A percentile compares a stretch with the other conserved stretches of the same genome.
Evolutionary conservation across 495 filamentous ascomycete genomes (phyloP).

Genomic region (Trichocladium uniseriatum): DNA sequence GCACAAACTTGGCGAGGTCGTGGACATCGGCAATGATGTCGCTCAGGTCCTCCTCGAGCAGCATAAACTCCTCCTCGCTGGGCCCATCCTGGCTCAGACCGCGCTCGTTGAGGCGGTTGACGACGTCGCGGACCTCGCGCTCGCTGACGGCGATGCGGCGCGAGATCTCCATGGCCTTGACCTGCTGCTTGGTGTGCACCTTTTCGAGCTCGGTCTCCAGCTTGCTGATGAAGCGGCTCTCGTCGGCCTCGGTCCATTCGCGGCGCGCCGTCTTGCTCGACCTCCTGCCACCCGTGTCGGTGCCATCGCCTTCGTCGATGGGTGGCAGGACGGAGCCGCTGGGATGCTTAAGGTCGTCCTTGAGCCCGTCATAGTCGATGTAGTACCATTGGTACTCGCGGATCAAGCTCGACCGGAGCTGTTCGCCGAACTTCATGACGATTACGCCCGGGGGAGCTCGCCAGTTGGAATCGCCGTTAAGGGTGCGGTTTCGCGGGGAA

Average conservation of each 20-base stretch:
- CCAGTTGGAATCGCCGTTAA: slow-evolving; percentile 19
- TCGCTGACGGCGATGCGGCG: slow-evolving; percentile 78
- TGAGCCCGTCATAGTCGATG: slow-evolving; percentile 92
- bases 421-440: slow-evolving; percentile 83
- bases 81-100: slow-evolving; percentile 48
- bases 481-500: slow-evolving; percentile 15
- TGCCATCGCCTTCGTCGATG: too few species aligned
- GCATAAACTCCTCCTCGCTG: slow-evolving; percentile 84
- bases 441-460: slow-evolving; percentile 32
- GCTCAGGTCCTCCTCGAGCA: slow-evolving; percentile 88
- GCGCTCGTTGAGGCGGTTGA: slow-evolving; percentile 57
- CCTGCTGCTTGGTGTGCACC: slow-evolving; percentile 90
- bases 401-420: slow-evolving; percentile 86
- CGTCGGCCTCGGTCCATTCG: slow-evolving; percentile 86
- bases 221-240: slow-evolving; percentile 74
- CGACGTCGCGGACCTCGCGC: slow-evolving; percentile 79
- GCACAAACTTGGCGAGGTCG: slow-evolving; percentile 95
- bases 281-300: neutral
- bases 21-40: slow-evolving; percentile 99
- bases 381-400: slow-evolving; percentile 95
- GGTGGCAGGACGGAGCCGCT: slow-evolving; percentile 44
- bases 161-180: slow-evolving; percentile 90
- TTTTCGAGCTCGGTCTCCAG: slow-evolving; percentile 92
- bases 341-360: slow-evolving; percentile 70
- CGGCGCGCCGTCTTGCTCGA: slow-evolving; percentile 29